phyloP scores from a whole-genome alignment of 345 rosid species.

The Gossypium thurberi region DNA sequence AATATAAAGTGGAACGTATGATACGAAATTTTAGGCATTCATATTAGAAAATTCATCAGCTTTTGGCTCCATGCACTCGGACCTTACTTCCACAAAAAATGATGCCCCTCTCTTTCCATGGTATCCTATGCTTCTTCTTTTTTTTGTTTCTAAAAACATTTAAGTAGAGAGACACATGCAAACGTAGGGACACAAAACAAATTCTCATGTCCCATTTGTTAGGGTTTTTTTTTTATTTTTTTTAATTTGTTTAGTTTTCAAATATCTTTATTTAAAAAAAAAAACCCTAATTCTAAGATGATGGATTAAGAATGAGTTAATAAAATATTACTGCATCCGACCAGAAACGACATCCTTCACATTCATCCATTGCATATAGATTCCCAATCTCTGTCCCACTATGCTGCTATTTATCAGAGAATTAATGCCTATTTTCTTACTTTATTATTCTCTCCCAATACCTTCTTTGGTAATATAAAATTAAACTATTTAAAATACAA shows the following conservation, averaged over 20 bases:
- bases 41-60: constrained; percentile 34
- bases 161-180: constrained; percentile 2
- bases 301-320: not conserved
- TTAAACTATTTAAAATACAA: not conserved
- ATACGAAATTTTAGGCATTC: not conserved
- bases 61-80: constrained; percentile 48
- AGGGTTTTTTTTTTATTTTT: not conserved
- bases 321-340: constrained; percentile 17
- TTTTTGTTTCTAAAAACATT: constrained; percentile 6
- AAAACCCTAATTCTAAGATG: constrained; percentile 16
- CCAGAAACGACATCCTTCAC: constrained; percentile 24
- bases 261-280: not conserved
- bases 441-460: constrained; percentile 5
- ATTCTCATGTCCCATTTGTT: not conserved
- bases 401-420: not conserved
- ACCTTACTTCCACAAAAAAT: constrained; percentile 27
- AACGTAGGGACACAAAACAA: constrained; percentile 9
- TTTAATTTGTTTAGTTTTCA: not conserved
- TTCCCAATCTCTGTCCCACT: constrained; percentile 18
- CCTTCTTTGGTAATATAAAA: not conserved
- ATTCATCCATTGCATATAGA: constrained; percentile 21
- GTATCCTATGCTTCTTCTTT: constrained; percentile 34
- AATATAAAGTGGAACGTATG: not conserved
- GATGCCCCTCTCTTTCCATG: constrained; percentile 37
- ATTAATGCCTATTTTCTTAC: constrained; percentile 7